phyloP scores from a whole-genome alignment of 2,329 filamentous ascomycete genomes.

The Pseudogymnoascus sp. region DNA sequence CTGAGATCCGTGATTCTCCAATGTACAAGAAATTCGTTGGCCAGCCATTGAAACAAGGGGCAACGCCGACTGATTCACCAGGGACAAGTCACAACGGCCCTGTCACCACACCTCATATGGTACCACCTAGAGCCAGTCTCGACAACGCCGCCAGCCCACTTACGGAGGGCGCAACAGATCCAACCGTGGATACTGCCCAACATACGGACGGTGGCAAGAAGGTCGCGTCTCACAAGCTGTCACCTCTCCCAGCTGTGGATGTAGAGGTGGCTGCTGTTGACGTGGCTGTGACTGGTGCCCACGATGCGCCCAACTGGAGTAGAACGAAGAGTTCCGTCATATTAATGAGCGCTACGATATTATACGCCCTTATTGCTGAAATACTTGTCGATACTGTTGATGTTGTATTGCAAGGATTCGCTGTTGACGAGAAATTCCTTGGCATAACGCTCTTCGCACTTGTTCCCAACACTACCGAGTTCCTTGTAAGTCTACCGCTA shows the following conservation, averaged over 20 bases:
- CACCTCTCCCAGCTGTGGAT: not conserved
- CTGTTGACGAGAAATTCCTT: conserved; percentile 94
- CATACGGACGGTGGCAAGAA: conserved; percentile 56
- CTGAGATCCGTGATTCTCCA: conserved; percentile 78
- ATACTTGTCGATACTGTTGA: conserved; percentile 96
- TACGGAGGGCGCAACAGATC: conserved; percentile 88
- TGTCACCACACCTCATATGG: conserved; percentile 59
- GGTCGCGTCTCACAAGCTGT: conserved; percentile 33
- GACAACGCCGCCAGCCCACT: conserved; percentile 76
- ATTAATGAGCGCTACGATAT: conserved; percentile 76
- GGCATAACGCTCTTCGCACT: conserved; percentile 95
- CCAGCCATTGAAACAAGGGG: conserved; percentile 73
- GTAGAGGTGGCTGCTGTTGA: conserved; percentile 16
- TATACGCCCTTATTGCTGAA: conserved; percentile 96
- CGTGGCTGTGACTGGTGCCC: conserved; percentile 58
- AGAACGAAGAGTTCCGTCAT: conserved; percentile 85
- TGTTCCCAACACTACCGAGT: conserved; percentile 97
- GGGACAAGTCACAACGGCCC: conserved; percentile 38
- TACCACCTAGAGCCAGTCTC: conserved; percentile 79
- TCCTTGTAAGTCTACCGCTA: conserved; percentile 58
- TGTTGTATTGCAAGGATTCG: conserved; percentile 82
- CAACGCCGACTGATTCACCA: conserved; percentile 27
- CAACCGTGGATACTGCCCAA: conserved; percentile 77
- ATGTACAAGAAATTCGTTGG: conserved; percentile 90
- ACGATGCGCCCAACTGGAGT: conserved; percentile 99